Base-by-base conservation (phyloP, 768 basidiomycete species). In the Pisolithus microcarpus region DNA sequence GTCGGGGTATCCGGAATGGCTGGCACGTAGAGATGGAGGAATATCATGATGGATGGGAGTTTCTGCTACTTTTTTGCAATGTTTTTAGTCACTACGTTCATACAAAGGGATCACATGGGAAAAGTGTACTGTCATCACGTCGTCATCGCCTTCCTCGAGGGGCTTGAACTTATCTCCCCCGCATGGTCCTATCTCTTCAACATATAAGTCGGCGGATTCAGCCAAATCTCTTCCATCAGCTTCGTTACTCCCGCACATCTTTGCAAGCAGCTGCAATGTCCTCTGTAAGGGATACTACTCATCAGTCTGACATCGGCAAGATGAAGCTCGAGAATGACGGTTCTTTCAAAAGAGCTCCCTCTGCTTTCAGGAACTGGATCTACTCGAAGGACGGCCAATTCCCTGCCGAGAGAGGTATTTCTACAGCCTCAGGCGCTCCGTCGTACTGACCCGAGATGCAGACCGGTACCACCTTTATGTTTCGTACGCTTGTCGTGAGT, bases 391-490 rank as follows among this genome's bases (percentile, higher is more conserved):
- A 76, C 3, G 80, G 81, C 21, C 62, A 76, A 55, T 90, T 85
- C 57, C 70, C 79, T 42, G 84, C 94, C 1, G 92, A 92, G 65
- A 79, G 73, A 68, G 88, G 91, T 86, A 53, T 47, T 76, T 65
- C 5, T n/a, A 13, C 7, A 21, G 15, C 37, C 28, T 3, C 23
- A 18, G 6, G 18, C 13, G 11, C 11, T 36, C 5, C 21, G 1
- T 5, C 16, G 4, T 9, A n/a, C 26, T 48, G 18, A 47, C 26
- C 9, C 10, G 43, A 38, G 7, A 5, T 16, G 31, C 42, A 91
- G 91, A 82, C 53, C 84, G 94, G 42, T 97, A 97, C 65, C 88
- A 89, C 58, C 87, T 95, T 57, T 95, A 90, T 60, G 88, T 96
- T 52, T 87, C 87, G 4, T 81, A 83, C 56, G 82, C 86, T 2